Evolutionary conservation across 2,329 filamentous ascomycete species (phyloP), one percentile per base, ranked within the genome.

Genomic region (Phyllosticta citrichinensis): DNA sequence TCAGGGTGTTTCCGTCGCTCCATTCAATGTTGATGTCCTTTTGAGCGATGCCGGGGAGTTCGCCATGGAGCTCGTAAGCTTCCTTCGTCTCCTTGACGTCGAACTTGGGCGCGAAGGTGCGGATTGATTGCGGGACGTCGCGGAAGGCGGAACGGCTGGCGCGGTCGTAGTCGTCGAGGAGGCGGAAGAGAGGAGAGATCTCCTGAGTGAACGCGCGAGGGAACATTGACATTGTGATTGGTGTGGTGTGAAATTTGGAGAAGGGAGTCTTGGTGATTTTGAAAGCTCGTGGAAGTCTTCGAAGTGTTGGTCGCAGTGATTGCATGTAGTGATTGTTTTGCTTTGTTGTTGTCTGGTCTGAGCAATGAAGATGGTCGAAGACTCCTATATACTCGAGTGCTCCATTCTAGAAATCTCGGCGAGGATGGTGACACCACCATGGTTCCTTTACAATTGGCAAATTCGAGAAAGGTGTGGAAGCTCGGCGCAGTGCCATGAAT

Each of bases 1-100:
- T 80, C 52, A 93, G 77, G 17, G 87, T 91, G 76, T 89, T 86
- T 52, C 81, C 79, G 70, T 93, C 88, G 62, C 84, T 86, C 79
- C 92, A 93, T 70, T 93, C 88, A 70, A 93, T 88, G 70, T 81
- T 78, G 69, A 94, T 78, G 68, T 91, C 79, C 67, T 89, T 84
- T 76, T 89, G 88, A 64, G 83, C 82, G 67, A 92, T 79, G 60
- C 89, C 89, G 0, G 89, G 86, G 5, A 93, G 83, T 74, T 93
- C 89, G 68, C 89, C 89, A 68, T 92, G 84, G 20, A 93, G 85
- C 74, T 93, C 86, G 70, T 91, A 93, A 64, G 78, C 72, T 5
- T 83, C 75, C 63, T 81, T 81, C 12, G 81, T 83, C 77, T 94
- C 89, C 71, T 83, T 86, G 64, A 92, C 80, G 68, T 93, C 89